Base-by-base conservation (phyloP, 192 early-diverging fungal genomes). In the Entomortierella lignicola region DNA sequence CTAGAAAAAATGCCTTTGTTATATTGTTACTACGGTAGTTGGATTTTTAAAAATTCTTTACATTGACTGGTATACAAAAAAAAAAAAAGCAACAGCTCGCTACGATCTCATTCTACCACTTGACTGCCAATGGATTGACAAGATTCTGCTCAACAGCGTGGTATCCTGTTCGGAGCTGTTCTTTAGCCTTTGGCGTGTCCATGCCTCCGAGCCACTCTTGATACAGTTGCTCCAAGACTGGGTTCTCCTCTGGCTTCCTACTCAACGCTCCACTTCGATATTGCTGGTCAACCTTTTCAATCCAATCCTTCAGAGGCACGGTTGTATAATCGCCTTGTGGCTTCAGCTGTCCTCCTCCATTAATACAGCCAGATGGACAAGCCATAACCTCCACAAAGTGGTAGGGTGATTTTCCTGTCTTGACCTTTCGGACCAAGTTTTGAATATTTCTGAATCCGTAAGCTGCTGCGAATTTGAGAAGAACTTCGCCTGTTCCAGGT, bases 391-490 rank as follows among this genome's bases (percentile, higher is more conserved):
- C 97, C 1, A 98, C 93, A 72, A 92, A 99, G 71, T 98, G 91
- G 81, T 95, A 97, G 4, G 81, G 66, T 26, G 86, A 88, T 41
- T 90, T 89, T 29, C 89, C 88, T 8, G 88, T 86, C 62, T 97
- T 96, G 54, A 97, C 87, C 80, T 98, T 99, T n/a, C 98, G 90
- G 43, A 99, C 95, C 58, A 99, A 83, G 61, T 98, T 98, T 81
- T 99, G 98, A 63, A 99, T 94, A 72, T 99, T 98, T 15, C 96
- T 86, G 86, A 99, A 99, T 10, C 98, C 97, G 82, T 98, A 98
- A 1, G 93, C 92, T 0, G 91, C 81, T 8, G 93, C 95, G 86
- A 99, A 98, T 66, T 84, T 82, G 30, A 99, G 86, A 13, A 87
- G 63, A 1, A 88, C 85, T 69, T 88, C 82, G 1, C 62, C 70